These are phyloP conservation scores for Aphanocladium album DNA, from an alignment of 2,329 filamentous ascomycete genomes.

Conservation along the genomic window DNA sequence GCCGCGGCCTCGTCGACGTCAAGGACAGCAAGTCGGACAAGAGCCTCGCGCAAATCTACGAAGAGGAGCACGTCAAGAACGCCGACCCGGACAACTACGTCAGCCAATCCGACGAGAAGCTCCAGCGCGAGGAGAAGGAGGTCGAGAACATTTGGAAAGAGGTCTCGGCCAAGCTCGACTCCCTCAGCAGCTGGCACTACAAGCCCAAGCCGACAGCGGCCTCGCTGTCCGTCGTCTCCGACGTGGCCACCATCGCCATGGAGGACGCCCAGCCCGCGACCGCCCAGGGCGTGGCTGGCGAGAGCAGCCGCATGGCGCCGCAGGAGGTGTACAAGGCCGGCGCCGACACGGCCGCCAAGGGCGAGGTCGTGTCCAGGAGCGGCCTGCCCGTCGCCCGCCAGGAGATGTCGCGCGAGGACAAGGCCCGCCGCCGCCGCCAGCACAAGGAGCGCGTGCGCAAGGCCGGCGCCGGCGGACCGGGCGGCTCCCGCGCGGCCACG, in stretches of 20 bases:
- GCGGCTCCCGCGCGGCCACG: slow-evolving; percentile 19
- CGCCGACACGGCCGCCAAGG: slow-evolving; percentile 54
- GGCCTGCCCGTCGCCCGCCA: slow-evolving; percentile 74
- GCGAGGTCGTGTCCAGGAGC: slow-evolving; percentile 72
- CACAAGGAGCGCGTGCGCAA: slow-evolving; percentile 83
- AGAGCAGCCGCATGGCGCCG: slow-evolving; percentile 74
- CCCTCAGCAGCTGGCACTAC: slow-evolving; percentile 91
- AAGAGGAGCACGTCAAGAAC: slow-evolving; percentile 79
- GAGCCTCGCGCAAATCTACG: slow-evolving; percentile 86
- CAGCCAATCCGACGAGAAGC: slow-evolving; percentile 75
- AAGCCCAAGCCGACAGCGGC: slow-evolving; percentile 80
- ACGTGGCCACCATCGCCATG: slow-evolving; percentile 88
- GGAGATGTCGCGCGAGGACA: slow-evolving; percentile 86
- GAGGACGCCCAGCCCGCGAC: slow-evolving; percentile 90
- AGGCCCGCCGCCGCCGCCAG: slow-evolving; percentile 66
- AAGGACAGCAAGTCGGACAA: slow-evolving; percentile 85
- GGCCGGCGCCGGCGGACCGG: slow-evolving; percentile 42
- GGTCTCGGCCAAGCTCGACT: slow-evolving; percentile 74
- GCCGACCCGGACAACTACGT: slow-evolving; percentile 74
- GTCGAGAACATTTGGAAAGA: slow-evolving; percentile 80
- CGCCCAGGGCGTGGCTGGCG: slow-evolving; percentile 65
- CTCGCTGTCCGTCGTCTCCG: slow-evolving; percentile 79
- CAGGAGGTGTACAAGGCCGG: slow-evolving; percentile 91
- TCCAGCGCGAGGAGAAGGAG: slow-evolving; percentile 75
- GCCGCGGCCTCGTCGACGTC: slow-evolving; percentile 71